phyloP scores from a whole-genome alignment of 805 yeast species.

The Saccharomycopsis selenospora region DNA sequence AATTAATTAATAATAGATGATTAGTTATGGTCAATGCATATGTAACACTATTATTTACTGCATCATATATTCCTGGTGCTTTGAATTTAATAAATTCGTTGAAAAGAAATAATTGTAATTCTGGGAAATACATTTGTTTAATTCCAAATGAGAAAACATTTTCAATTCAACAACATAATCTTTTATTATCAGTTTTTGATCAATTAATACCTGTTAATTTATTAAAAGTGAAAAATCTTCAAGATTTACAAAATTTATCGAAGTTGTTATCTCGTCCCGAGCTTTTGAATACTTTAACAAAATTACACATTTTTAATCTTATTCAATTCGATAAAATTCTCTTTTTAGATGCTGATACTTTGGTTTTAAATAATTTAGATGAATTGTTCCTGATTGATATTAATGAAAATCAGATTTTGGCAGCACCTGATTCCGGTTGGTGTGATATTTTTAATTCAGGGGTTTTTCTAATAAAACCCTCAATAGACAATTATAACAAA shows the following conservation, averaged over 20 bases:
- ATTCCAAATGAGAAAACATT: background rate
- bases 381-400: conserved; percentile 4
- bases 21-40: conserved; percentile 32
- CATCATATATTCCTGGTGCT: conserved; percentile 51
- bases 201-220: conserved; percentile 12
- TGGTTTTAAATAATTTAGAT: conserved; percentile 24
- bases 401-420: conserved; percentile 26
- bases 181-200: conserved; percentile 8
- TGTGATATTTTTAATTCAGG: conserved; percentile 88
- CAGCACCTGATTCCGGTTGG: conserved; percentile 84
- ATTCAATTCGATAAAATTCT: conserved; percentile 38
- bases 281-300: conserved; percentile 43
- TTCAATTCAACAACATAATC: background rate
- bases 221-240: background rate
- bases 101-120: conserved; percentile 18
- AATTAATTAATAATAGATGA: too few species aligned
- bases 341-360: conserved; percentile 60
- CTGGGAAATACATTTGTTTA: conserved; percentile 3
- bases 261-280: conserved; percentile 42
- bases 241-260: conserved; percentile 12
- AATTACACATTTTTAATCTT: conserved; percentile 43
- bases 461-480: conserved; percentile 56
- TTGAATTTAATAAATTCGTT: conserved; percentile 40
- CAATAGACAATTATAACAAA: conserved; percentile 32
- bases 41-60: conserved; percentile 42